These are phyloP conservation scores for Musa schizocarpa DNA, from an alignment of 176 grass and related monocot species.

Conservation along the genomic window DNA sequence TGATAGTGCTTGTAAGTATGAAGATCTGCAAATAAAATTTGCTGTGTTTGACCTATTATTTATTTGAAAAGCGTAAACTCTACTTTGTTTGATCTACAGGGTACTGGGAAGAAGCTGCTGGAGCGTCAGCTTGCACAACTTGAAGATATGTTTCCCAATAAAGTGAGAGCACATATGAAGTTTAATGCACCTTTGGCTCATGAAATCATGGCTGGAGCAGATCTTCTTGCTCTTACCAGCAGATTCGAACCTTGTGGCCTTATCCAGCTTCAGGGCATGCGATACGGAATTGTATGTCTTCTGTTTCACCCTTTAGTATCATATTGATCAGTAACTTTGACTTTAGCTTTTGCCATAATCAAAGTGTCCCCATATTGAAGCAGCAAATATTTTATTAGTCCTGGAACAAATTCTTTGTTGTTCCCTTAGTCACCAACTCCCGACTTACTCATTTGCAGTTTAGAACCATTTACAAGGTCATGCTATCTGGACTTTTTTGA, in stretches of 20 bases:
- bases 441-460: no score
- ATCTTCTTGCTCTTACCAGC: slow-evolving; percentile 52
- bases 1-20: slow-evolving; percentile 20
- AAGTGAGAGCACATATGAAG: slow-evolving; percentile 46
- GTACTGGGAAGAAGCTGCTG: slow-evolving; percentile 20
- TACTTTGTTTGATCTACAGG: neutral
- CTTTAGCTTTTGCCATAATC: neutral
- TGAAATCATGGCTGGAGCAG: slow-evolving; percentile 54
- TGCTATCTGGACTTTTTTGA: no score
- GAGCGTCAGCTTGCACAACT: slow-evolving; percentile 25
- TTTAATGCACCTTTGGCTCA: slow-evolving; percentile 60
- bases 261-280: slow-evolving; percentile 67
- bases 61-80: neutral
- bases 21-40: neutral
- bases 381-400: neutral
- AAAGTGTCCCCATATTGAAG: neutral
- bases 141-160: slow-evolving; percentile 46
- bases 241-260: slow-evolving; percentile 74
- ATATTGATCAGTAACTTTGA: neutral
- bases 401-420: no score
- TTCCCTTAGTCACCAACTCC: no score
- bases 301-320: neutral
- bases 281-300: slow-evolving; percentile 47
- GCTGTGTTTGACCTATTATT: neutral
- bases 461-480: no score